phyloP scores from a whole-genome alignment of 768 basidiomycete genomes.

The Naganishia onofrii region DNA sequence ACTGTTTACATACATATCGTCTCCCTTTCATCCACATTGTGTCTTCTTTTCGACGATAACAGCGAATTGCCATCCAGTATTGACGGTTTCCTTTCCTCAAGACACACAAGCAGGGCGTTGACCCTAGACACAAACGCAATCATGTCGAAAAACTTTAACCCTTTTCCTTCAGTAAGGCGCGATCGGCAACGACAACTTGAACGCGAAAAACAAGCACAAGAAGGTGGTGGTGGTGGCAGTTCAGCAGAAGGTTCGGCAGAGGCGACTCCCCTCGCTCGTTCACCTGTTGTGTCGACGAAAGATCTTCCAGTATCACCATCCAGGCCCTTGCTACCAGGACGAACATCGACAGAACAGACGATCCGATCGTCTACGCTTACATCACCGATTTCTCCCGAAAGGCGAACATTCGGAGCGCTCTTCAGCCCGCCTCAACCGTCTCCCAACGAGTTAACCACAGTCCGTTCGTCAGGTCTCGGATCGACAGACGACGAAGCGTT shows the following conservation, averaged over 20 bases:
- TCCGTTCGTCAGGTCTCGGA: neutral
- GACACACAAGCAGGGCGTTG: too few species aligned
- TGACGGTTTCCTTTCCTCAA: neutral
- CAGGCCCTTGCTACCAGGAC: neutral
- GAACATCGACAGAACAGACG: conserved; percentile 15
- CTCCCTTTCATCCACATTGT: neutral
- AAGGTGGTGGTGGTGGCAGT: too few species aligned
- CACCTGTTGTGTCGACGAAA: neutral
- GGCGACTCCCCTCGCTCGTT: neutral
- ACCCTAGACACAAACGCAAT: neutral
- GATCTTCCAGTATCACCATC: neutral
- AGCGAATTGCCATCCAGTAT: neutral
- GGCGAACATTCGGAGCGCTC: too few species aligned
- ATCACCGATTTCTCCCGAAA: conserved; percentile 8
- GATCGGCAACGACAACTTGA: conserved; percentile 20
- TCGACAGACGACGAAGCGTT: conserved; percentile 25
- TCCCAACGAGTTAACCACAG: neutral
- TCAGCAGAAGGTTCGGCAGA: neutral
- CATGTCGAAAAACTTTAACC: conserved; percentile 16
- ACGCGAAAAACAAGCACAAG: too few species aligned
- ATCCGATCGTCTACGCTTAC: neutral
- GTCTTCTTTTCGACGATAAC: neutral
- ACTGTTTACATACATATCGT: neutral
- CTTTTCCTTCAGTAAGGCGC: conserved; percentile 21
- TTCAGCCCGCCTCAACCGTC: too few species aligned